Base-by-base conservation (phyloP, 163 green algal species). In the Scenedesmus sp. region DNA sequence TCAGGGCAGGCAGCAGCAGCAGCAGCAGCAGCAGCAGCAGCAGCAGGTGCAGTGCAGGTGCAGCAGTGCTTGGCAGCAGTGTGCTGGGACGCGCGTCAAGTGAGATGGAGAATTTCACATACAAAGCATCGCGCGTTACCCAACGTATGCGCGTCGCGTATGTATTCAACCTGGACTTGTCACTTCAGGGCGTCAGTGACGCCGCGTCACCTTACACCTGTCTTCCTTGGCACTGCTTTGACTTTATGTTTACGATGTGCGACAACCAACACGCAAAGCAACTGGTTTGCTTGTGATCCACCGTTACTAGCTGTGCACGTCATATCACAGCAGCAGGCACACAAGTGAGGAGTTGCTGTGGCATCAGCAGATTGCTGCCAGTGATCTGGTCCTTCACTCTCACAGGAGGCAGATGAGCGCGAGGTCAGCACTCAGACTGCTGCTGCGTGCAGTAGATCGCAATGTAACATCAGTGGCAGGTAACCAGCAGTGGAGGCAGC, bases 401-500 rank as follows among this genome's bases (percentile, higher is more conserved):
- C 13, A 56, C 13, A 16, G 30, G 30, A 76, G 22, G 24, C 30
- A 76, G 2, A 88, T 88, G 61, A n/a, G 76, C 22, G 4, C 84
- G 22, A 83, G 37, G 24, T 10, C 83, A 35, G 83, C 70, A 10
- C 78, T 95, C 40, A 83, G 93, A 30, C 13, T 30, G 16, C 70
- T 95, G 35, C 88, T 95, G 40, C 93, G 92, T 0, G 89, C 91
- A 7, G 72, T 95, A 30, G 83, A 95, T 76, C 46, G 46, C 6
- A 76, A 94, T 73, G n/a, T 95, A 15, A 95, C 94, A 3, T 83
- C 51, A 78, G 91, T 94, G 49, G 88, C 87, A 49, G 92, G 93
- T 80, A 95, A 92, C 91, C 42, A 51, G 51, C 83, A 92, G 65
- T 95, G 94, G 94, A 87, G 91, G 33, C 40, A 93, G 20, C 70